Conservation (phyloP, 371 early-diverging fungal species). For the Mucor velutinosus region DNA sequence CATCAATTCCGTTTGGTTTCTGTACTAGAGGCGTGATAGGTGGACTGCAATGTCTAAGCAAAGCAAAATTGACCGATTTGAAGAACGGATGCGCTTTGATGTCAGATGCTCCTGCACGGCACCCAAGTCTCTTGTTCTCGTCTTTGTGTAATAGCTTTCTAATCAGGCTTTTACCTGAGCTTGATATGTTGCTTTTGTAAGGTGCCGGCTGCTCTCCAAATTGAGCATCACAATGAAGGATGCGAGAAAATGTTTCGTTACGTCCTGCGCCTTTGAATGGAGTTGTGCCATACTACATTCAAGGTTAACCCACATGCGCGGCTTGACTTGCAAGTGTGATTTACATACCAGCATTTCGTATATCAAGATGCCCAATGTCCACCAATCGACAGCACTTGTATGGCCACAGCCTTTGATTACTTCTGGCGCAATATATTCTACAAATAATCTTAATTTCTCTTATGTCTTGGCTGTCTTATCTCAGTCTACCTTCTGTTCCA, state of each 20-base stretch:
- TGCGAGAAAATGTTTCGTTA: constrained; percentile 82
- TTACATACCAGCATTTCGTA: constrained; percentile 91
- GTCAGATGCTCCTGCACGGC: constrained; percentile 89
- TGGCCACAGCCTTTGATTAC: constrained; percentile 92
- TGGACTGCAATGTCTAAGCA: constrained; percentile 79
- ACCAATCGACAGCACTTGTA: constrained; percentile 97
- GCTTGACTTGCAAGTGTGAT: neutral
- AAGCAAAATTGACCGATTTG: constrained; percentile 87
- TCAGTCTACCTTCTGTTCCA: constrained; percentile 77
- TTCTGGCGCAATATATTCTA: constrained; percentile 97
- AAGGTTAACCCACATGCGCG: neutral
- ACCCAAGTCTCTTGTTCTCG: constrained; percentile 81
- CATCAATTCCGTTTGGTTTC: constrained; percentile 58
- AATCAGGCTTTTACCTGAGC: constrained; percentile 70
- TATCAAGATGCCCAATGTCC: constrained; percentile 98
- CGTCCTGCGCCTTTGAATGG: constrained; percentile 91
- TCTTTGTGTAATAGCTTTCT: constrained; percentile 83
- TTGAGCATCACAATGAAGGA: constrained; percentile 74
- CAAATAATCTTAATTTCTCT: neutral
- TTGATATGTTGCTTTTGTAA: constrained; percentile 32
- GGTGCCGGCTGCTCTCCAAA: constrained; percentile 67
- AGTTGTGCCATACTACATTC: constrained; percentile 71
- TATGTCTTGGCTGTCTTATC: neutral
- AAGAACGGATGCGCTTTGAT: constrained; percentile 93
- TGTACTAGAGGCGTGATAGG: constrained; percentile 82